A percentile compares a stretch with the other conserved stretches of the same genome.
Evolutionary conservation across 768 basidiomycete species (phyloP).

Genomic region (Jaapia argillacea): DNA sequence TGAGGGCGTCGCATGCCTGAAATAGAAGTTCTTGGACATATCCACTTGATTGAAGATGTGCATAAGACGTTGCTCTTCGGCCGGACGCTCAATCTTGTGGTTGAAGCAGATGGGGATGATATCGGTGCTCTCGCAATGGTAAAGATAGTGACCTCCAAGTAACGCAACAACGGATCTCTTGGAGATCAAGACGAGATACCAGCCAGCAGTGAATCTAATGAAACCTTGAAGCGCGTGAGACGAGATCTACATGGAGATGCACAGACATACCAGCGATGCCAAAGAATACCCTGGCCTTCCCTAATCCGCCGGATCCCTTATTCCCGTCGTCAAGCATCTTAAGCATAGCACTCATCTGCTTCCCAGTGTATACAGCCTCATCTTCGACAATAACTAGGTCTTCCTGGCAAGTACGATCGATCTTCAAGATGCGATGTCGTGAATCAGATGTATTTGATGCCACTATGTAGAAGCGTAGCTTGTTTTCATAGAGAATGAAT

Average conservation of each 20-base stretch:
- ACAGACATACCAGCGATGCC: constrained; percentile 68
- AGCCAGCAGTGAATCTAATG: constrained; percentile 88
- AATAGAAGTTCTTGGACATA: constrained; percentile 99
- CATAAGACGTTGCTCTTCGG: constrained; percentile 84
- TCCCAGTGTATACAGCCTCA: constrained; percentile 77
- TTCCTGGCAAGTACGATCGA: constrained; percentile 76
- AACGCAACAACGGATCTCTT: constrained; percentile 90
- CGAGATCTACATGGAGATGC: too few relatives aligned
- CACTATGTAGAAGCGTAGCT: constrained; percentile 83
- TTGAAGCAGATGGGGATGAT: constrained; percentile 68
- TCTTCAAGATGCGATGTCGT: constrained; percentile 85
- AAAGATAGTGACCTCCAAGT: constrained; percentile 91
- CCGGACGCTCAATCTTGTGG: constrained; percentile 78
- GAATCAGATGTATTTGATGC: constrained; percentile 86
- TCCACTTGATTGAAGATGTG: constrained; percentile 94
- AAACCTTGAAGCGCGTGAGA: constrained; percentile 65
- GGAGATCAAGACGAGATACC: constrained; percentile 89
- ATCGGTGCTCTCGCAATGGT: constrained; percentile 90
- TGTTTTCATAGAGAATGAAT: constrained; percentile 91
- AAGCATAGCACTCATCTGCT: constrained; percentile 83
- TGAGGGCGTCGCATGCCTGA: constrained; percentile 45
- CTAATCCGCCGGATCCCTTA: constrained; percentile 77
- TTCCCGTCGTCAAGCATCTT: constrained; percentile 97
- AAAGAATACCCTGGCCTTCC: constrained; percentile 69
- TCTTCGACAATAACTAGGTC: constrained; percentile 79